Conservation (phyloP, 495 filamentous ascomycete species). For the Penicillium odoratum region DNA sequence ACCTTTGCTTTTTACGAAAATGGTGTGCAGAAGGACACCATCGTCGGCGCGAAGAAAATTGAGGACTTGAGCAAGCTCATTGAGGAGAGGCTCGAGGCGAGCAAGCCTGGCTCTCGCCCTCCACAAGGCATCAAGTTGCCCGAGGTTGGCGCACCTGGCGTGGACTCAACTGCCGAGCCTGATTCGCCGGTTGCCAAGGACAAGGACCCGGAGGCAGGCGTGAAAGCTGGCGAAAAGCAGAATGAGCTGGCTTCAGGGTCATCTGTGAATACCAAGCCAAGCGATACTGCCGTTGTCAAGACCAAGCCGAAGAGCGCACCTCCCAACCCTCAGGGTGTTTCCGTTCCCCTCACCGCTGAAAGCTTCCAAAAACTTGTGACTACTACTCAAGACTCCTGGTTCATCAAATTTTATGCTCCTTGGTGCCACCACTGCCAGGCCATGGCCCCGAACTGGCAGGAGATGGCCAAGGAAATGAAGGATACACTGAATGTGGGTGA, state of each 20-base stretch:
- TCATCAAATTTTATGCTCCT: conserved; percentile 97
- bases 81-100: conserved; percentile 74
- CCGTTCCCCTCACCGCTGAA: conserved; percentile 75
- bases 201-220: conserved; percentile 46
- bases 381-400: conserved; percentile 88
- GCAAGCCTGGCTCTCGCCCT: conserved; percentile 76
- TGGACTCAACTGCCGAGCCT: conserved; percentile 49
- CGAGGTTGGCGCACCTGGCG: conserved; percentile 51
- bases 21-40: conserved; percentile 63
- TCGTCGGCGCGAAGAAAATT: conserved; percentile 62
- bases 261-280: conserved; percentile 28
- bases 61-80: conserved; percentile 62
- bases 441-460: conserved; percentile 84
- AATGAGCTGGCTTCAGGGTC: conserved; percentile 40
- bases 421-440: conserved; percentile 97
- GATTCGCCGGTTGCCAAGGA: conserved; percentile 49
- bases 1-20: conserved; percentile 81
- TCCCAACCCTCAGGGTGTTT: conserved; percentile 73
- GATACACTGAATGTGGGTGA: conserved; percentile 87
- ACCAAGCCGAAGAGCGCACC: conserved; percentile 48
- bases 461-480: conserved; percentile 88
- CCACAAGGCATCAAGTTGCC: conserved; percentile 60
- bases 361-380: conserved; percentile 85
- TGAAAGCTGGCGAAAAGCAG: conserved; percentile 47
- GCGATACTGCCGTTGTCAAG: conserved; percentile 26